A percentile compares a stretch with the other conserved stretches of the same genome.
Conservation (phyloP, 2,329 filamentous ascomycete genomes). For the Diplodia intermedia region DNA sequence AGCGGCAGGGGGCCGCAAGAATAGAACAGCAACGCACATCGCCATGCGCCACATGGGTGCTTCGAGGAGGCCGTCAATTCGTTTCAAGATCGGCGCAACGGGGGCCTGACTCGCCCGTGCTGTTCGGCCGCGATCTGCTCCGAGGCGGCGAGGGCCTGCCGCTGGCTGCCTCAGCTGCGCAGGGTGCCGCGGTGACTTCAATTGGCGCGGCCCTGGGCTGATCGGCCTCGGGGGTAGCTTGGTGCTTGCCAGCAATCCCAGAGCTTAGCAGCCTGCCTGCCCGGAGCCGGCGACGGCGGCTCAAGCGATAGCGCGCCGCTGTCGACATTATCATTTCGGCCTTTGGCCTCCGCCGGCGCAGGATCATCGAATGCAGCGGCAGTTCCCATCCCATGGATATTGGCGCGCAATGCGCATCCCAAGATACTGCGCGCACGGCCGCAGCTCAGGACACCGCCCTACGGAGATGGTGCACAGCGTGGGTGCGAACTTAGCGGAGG, state of each 20-base stretch:
- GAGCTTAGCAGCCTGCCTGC: constrained; percentile 1
- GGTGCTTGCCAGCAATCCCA: background rate
- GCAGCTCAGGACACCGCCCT: constrained; percentile 25
- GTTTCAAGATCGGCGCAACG: constrained; percentile 29
- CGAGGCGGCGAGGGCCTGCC: constrained; percentile 14
- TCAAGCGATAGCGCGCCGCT: constrained; percentile 3
- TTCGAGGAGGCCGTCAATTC: constrained; percentile 21
- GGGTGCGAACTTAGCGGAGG: background rate
- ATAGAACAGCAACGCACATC: constrained; percentile 20
- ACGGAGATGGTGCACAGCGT: constrained; percentile 18
- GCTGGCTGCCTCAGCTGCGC: constrained; percentile 17
- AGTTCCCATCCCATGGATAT: constrained; percentile 23
- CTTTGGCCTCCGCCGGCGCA: background rate
- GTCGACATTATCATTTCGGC: constrained; percentile 25
- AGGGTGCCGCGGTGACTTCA: constrained; percentile 8
- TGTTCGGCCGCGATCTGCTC: constrained; percentile 26
- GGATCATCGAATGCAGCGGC: constrained; percentile 15
- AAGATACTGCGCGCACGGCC: constrained; percentile 1
- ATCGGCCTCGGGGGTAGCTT: constrained; percentile 27
- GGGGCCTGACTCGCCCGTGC: constrained; percentile 23
- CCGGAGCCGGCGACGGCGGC: constrained; percentile 18
- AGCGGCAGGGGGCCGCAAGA: constrained; percentile 24
- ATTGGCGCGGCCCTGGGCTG: constrained; percentile 15
- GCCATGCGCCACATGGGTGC: constrained; percentile 19
- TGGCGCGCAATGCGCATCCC: constrained; percentile 25